Percentiles rank a stretch among this genome's conserved stretches.
Conservation (phyloP, 768 basidiomycete genomes). For the Favolaschia claudopus region DNA sequence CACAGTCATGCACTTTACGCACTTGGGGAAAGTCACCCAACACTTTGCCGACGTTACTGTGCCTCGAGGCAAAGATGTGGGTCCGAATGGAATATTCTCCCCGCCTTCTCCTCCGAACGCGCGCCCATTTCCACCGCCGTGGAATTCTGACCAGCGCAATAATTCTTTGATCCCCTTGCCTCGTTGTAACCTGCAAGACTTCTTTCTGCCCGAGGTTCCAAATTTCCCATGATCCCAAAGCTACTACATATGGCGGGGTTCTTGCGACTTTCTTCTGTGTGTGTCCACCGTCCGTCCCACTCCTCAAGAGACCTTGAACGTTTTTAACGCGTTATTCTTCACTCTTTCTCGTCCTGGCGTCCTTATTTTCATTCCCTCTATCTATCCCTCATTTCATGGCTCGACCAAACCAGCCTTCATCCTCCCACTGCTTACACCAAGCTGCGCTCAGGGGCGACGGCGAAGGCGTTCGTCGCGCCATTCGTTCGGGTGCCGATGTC, state of each 20-base stretch:
- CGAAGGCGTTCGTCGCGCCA: slow-evolving; percentile 57
- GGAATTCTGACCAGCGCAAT: background rate
- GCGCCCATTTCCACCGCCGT: slow-evolving; percentile 3
- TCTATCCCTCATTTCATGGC: slow-evolving; percentile 29
- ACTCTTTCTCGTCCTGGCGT: slow-evolving; percentile 14
- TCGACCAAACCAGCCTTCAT: slow-evolving; percentile 34
- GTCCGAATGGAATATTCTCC: slow-evolving; percentile 25
- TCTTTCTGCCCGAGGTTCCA: slow-evolving; percentile 10
- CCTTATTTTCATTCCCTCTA: slow-evolving; percentile 10
- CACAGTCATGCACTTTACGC: background rate
- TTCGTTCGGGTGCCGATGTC: slow-evolving; percentile 70
- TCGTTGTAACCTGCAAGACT: slow-evolving; percentile 33
- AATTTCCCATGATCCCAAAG: slow-evolving; percentile 18
- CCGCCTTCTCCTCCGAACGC: background rate
- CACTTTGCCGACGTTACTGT: slow-evolving; percentile 21
- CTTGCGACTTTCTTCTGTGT: slow-evolving; percentile 14
- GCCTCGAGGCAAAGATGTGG: slow-evolving; percentile 27
- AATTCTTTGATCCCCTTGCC: slow-evolving; percentile 24
- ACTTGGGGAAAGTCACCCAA: background rate
- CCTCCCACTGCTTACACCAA: slow-evolving; percentile 54
- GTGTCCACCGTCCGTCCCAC: slow-evolving; percentile 23
- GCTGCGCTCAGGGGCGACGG: slow-evolving; percentile 67
- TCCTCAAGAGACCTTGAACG: slow-evolving; percentile 18
- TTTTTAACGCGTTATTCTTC: slow-evolving; percentile 28
- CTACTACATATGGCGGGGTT: slow-evolving; percentile 25